Evolutionary conservation across 2,329 filamentous ascomycete species (phyloP), one percentile per base, ranked within the genome.

Genomic region (Diplodia corticola): DNA sequence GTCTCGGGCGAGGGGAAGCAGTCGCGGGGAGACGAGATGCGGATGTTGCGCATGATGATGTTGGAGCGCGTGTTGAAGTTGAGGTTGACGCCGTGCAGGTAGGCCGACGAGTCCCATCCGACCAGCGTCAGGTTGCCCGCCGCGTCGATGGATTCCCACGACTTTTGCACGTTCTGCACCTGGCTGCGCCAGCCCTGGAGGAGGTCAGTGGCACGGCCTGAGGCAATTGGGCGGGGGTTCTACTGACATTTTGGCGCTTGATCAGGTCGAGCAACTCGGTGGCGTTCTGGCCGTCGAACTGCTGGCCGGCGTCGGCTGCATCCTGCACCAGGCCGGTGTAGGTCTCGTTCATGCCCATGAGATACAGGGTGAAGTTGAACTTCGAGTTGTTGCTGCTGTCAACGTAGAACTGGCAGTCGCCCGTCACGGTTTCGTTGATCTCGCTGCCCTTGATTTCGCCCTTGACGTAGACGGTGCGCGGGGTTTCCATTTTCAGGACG

Each of bases 11-110:
- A 22, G 13, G 60, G 60, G 60, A 63, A 63, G 60, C 60, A 63
- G 48, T 63, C 60, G 33, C 49, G 46, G 24, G 60, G 60, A 20
- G 60, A 53, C 13, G 60, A 63, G 22, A 63, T 51, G 48, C 60
- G 60, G 4, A 63, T n/a, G 60, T 63, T 63, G 48, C 60, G 60
- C 30, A 63, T 53, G 48, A 63, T 63, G 48, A 63, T 63, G 48
- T 63, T 63, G 33, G 60, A 51, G 20, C 49, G 46, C 46, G 22
- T n/a, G 60, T 63, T 63, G 60, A 63, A 63, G 48, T 44, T 50
- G 7, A 63, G 60, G 30, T 53, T 63, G 44, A 63, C 60, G 49
- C 60, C 60, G 48, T 63, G 46, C 30, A 63, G 60, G 33, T 63
- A 63, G 5, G 60, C 48, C 1, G 46, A 51, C 13, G 30, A 26